Base-by-base conservation (phyloP, 352 stramenopile genomes). In the Phytophthora crassamura region DNA sequence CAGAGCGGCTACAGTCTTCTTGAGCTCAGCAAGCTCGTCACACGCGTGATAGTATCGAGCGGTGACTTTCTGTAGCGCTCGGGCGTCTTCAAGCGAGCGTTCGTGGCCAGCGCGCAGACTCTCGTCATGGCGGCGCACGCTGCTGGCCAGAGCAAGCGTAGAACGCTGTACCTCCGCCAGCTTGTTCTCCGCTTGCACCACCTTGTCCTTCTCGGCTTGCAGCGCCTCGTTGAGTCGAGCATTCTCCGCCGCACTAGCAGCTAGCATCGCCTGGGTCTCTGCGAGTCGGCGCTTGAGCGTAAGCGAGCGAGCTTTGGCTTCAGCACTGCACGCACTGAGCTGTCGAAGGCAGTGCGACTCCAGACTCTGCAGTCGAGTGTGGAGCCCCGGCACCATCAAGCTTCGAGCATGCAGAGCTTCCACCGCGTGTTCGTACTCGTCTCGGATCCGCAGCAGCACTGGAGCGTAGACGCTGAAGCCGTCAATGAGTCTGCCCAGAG, bases 111-210 rank as follows among this genome's bases (percentile, higher is more conserved):
- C 78, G n/a, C 74, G 77, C n/a, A 91, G 57, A 15, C 73, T 90
- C 14, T 93, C 84, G 36, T 93, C 84, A 42, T 93, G 84, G n/a
- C 80, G 75, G 55, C 86, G 82, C 33, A 93, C 84, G 33, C 82
- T 86, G 48, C 74, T 85, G 36, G 89, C 72, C 10, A 93, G 64
- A 20, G 78, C 64, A 59, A 83, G 51, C 32, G 85, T 90, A 0
- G 82, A 90, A 0, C 66, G 45, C 46, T 86, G 72, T 25, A 88
- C 68, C 16, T 86, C 83, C 3, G 61, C 40, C 1, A 78, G 59
- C 25, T 82, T 80, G 5, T 50, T 63, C 35, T 84, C 67, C 1
- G 78, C 50, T 14, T 54, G 45, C 4, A 60, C 34, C 8, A 84
- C 38, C 9, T 82, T 60, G 0, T 69, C 47, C 33, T 79, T 53